These are phyloP conservation scores for Suillus americanus DNA, from an alignment of 768 basidiomycete genomes.

Conservation along the genomic window DNA sequence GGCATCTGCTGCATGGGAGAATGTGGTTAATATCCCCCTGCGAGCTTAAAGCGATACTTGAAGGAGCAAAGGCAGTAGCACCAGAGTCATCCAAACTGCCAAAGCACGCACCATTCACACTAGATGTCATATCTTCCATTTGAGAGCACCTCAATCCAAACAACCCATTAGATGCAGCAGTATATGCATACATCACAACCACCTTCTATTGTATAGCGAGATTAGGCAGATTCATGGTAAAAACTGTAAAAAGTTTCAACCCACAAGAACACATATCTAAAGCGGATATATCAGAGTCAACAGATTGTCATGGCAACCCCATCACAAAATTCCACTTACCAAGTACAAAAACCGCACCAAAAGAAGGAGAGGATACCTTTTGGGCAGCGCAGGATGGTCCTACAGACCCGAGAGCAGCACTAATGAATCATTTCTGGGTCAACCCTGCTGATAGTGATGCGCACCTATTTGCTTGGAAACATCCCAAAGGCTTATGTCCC, in stretches of 20 bases:
- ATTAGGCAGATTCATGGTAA: conserved; percentile 40
- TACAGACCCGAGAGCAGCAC: conserved; percentile 21
- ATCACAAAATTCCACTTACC: conserved; percentile 24
- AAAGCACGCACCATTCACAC: not conserved
- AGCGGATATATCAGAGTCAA: not conserved
- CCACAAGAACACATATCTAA: conserved; percentile 28
- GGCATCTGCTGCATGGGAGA: conserved; percentile 24
- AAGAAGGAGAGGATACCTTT: not conserved
- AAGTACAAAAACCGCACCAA: conserved; percentile 5
- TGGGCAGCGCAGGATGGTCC: conserved; percentile 18
- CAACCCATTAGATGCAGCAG: conserved; percentile 33
- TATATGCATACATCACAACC: conserved; percentile 36
- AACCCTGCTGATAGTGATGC: not conserved
- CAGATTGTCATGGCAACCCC: conserved; percentile 23
- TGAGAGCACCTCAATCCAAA: conserved; percentile 21
- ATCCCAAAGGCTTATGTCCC: conserved; percentile 11
- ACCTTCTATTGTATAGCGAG: conserved; percentile 35
- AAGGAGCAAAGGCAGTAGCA: not conserved
- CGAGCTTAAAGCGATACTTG: conserved; percentile 13
- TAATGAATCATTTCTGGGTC: conserved; percentile 24
- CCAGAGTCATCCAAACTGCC: conserved; percentile 27
- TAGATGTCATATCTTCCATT: not conserved
- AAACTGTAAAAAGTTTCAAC: conserved; percentile 31
- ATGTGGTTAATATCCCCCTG: conserved; percentile 12
- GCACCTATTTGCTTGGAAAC: conserved; percentile 32